Evolutionary conservation across 257 asterid genomes (phyloP).

Genomic region (Salvia splendens): DNA sequence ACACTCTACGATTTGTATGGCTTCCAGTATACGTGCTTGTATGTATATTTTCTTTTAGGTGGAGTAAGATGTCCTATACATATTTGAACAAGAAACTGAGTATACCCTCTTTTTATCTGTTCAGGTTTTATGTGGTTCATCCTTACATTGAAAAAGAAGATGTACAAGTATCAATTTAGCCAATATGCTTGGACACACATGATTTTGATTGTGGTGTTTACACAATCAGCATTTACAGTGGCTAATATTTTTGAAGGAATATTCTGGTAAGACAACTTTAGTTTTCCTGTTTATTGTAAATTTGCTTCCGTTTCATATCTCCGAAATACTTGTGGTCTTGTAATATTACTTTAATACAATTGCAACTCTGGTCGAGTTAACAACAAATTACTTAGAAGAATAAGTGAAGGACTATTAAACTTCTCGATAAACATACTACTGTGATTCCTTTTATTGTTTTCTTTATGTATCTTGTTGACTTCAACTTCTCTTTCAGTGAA

Average conservation of each 20-base stretch:
- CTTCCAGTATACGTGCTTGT: not conserved
- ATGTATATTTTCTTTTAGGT: not conserved
- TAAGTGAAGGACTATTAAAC: not conserved
- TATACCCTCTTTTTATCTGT: slow-evolving; percentile 24
- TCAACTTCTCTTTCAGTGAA: slow-evolving; percentile 20
- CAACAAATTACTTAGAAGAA: slow-evolving; percentile 12
- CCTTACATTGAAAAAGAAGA: slow-evolving; percentile 83
- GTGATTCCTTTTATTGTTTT: not conserved
- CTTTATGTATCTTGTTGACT: not conserved
- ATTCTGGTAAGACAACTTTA: slow-evolving; percentile 59
- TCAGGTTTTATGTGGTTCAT: slow-evolving; percentile 97
- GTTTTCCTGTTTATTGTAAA: slow-evolving; percentile 15
- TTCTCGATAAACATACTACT: not conserved
- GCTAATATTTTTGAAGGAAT: slow-evolving; percentile 91
- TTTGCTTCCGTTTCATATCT: not conserved
- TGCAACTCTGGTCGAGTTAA: slow-evolving; percentile 8
- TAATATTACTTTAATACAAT: slow-evolving; percentile 3
- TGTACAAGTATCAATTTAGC: slow-evolving; percentile 93
- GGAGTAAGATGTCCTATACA: slow-evolving; percentile 12
- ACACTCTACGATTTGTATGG: slow-evolving; percentile 3
- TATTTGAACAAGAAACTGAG: slow-evolving; percentile 14
- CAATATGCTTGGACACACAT: slow-evolving; percentile 97
- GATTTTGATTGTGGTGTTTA: slow-evolving; percentile 84
- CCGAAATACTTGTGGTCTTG: not conserved
- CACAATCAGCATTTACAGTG: slow-evolving; percentile 79